phyloP scores from a whole-genome alignment of 2,329 filamentous ascomycete species.

The Alternaria metachromatica region DNA sequence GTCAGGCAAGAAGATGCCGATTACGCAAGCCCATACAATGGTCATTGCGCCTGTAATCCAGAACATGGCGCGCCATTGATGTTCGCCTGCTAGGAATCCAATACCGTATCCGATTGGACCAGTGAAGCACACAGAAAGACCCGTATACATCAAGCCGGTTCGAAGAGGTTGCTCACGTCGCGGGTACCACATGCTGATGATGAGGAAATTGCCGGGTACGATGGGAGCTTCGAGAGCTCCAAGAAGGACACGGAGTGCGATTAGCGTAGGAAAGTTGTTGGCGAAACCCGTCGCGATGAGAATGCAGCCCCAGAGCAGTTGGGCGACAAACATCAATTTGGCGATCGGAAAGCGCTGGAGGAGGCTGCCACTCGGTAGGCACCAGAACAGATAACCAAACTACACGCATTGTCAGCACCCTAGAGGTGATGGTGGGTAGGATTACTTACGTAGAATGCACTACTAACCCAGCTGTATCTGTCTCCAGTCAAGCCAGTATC shows the following conservation, averaged over 20 bases:
- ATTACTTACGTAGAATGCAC: conserved; percentile 16
- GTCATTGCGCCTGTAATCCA: conserved; percentile 47
- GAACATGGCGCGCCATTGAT: conserved; percentile 51
- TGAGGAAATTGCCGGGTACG: conserved; percentile 41
- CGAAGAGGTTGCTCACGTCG: conserved; percentile 43
- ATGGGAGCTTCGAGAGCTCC: conserved; percentile 64
- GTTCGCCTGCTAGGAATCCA: conserved; percentile 31
- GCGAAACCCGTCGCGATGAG: conserved; percentile 22
- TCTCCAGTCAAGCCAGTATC: conserved; percentile 31
- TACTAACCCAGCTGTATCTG: conserved; percentile 33
- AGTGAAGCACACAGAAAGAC: conserved; percentile 45
- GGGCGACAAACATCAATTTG: conserved; percentile 21
- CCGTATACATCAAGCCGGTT: conserved; percentile 38
- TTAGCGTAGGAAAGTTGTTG: conserved; percentile 50
- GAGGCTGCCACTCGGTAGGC: conserved; percentile 23
- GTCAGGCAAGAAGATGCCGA: conserved; percentile 47
- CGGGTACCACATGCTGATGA: conserved; percentile 50
- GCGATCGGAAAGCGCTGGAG: conserved; percentile 28
- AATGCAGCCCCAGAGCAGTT: conserved; percentile 23
- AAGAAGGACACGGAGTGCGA: conserved; percentile 60
- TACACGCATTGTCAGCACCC: neutral
- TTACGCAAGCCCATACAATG: conserved; percentile 37
- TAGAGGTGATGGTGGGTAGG: neutral
- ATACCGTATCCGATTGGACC: conserved; percentile 42
- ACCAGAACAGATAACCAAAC: conserved; percentile 33